Percentiles rank a stretch among this genome's conserved stretches.
phyloP scores from a whole-genome alignment of 2,329 filamentous ascomycete species.

The Pestalotiopsis fici region DNA sequence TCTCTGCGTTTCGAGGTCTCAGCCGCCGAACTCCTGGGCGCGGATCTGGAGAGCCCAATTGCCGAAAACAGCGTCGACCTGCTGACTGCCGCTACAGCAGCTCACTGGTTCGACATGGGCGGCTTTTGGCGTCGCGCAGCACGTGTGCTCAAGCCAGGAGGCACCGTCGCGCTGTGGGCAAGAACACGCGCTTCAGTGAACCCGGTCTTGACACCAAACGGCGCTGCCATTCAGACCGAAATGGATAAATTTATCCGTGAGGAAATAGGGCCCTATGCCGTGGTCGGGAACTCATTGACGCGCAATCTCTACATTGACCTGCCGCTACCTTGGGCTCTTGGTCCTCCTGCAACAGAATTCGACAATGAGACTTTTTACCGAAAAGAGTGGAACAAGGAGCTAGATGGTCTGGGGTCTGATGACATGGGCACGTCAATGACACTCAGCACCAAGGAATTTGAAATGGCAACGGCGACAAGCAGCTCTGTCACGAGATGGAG shows the following conservation, averaged over 20 bases:
- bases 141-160: conserved; percentile 49
- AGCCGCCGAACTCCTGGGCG: conserved; percentile 43
- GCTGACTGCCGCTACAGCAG: conserved; percentile 49
- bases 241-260: conserved; percentile 38
- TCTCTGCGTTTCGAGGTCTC: conserved; percentile 42
- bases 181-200: conserved; percentile 29
- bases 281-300: conserved; percentile 42
- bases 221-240: conserved; percentile 38
- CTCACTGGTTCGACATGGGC: conserved; percentile 60
- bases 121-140: conserved; percentile 50
- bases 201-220: conserved; percentile 35
- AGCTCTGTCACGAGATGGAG: conserved; percentile 46
- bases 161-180: conserved; percentile 52
- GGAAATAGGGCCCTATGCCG: conserved; percentile 37
- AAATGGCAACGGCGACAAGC: conserved; percentile 34
- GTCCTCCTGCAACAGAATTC: conserved; percentile 34
- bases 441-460: conserved; percentile 32
- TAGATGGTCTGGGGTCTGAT: conserved; percentile 25
- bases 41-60: conserved; percentile 24
- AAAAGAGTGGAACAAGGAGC: conserved; percentile 39
- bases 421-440: conserved; percentile 20
- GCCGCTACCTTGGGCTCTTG: conserved; percentile 49
- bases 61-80: conserved; percentile 43
- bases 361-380: conserved; percentile 37
- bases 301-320: conserved; percentile 42